Conservation (phyloP, 2,329 filamentous ascomycete species). For the Phaeoacremonium minimum region DNA sequence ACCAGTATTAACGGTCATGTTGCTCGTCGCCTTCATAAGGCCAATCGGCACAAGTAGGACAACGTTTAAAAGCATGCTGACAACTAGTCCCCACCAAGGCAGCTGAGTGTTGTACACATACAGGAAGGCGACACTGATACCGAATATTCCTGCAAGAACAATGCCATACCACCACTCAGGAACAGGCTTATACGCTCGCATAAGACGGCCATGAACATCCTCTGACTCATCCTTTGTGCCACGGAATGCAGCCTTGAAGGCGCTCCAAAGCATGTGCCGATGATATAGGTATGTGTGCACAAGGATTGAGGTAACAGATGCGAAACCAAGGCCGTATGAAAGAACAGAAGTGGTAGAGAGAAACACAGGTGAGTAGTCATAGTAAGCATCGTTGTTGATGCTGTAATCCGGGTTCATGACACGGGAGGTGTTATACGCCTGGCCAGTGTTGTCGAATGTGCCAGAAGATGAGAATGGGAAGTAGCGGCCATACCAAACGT, state of each 20-base stretch:
- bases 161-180: conserved; percentile 43
- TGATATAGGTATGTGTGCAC: conserved; percentile 34
- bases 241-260: conserved; percentile 15
- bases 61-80: conserved; percentile 9
- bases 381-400: conserved; percentile 16
- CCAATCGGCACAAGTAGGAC: conserved; percentile 13
- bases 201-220: conserved; percentile 41
- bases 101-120: conserved; percentile 8
- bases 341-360: conserved; percentile 12
- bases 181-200: conserved; percentile 39
- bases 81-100: conserved; percentile 13
- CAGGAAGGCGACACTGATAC: conserved; percentile 5
- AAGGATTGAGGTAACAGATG: conserved; percentile 17
- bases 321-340: conserved; percentile 19
- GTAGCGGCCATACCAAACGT: conserved; percentile 23
- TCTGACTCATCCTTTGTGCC: conserved; percentile 5
- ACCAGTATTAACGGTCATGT: conserved; percentile 10
- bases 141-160: conserved; percentile 13
- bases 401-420: conserved; percentile 7
- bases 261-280: conserved; percentile 29
- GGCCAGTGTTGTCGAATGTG: conserved; percentile 44
- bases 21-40: conserved; percentile 13
- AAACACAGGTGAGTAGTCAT: conserved; percentile 17
- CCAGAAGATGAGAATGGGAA: conserved; percentile 48
- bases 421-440: conserved; percentile 37